Base-by-base conservation (phyloP, 257 asterid species). In the Solanum neorickii region DNA sequence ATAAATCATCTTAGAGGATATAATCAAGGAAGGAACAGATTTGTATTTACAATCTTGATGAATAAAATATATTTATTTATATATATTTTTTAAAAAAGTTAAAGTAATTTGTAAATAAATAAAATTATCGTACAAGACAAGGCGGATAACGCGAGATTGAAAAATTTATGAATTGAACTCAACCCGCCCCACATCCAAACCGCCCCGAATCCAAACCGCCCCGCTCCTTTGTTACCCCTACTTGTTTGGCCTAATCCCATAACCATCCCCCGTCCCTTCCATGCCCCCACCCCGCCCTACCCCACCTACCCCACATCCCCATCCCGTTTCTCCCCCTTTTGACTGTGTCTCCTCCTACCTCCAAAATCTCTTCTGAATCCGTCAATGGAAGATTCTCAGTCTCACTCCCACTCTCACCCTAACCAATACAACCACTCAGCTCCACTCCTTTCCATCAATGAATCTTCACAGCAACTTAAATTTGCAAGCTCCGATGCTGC, bases 341-440 rank as follows among this genome's bases (percentile, higher is more conserved):
- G 75, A 86, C 88, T n/a, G n/a, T 75, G 85, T 86, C 88, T 87
- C 82, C 44, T 44, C 86, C 59, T 7, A 23, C 86, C 82, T 42
- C 47, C 46, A 41, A 47, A 46, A 42, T 25, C 66, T 35, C 76
- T 16, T n/a, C 66, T 68, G 68, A 60, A 44, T 82, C 44, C 86
- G 41, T 80, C 89, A 87, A 87, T 87, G 86, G 89, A 87, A 60
- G 88, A 78, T 20, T 70, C 44, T 70, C 42, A 70, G 42, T 73
- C 83, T 70, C 72, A 73, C 29, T 74, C 88, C 14, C 75, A 56
- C 9, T 23, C 69, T 60, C 69, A 49, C 20, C 49, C 9, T 5
- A 46, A 59, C 23, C 87, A 69, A 12, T 85, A 70, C 62, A 73
- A 0, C 14, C 9, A 27, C 65, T 70, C 75, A 85, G 33, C 27